A percentile compares a stretch with the other conserved stretches of the same genome.
phyloP scores from a whole-genome alignment of 148 eudicot genomes.

The Pharnaceum exiguum region DNA sequence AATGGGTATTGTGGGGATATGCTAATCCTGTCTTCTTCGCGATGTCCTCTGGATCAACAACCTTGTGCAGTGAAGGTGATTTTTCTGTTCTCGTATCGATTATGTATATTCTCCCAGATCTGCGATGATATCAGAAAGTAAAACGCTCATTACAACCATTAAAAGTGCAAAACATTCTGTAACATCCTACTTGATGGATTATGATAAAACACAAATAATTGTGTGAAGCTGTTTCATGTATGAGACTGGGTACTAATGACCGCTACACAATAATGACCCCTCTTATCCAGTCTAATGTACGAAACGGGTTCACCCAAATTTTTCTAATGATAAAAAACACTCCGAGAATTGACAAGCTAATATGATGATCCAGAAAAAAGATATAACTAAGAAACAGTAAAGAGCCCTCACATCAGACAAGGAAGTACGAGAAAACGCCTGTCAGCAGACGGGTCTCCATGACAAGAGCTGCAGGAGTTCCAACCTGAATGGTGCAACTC shows the following conservation, averaged over 20 bases:
- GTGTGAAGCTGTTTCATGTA: too few species aligned
- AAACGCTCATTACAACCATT: background rate
- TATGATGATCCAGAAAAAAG: background rate
- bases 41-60: constrained; percentile 79
- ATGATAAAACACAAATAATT: too few species aligned
- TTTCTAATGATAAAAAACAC: too few species aligned
- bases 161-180: too few species aligned
- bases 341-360: too few species aligned
- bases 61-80: constrained; percentile 79
- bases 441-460: constrained; percentile 71
- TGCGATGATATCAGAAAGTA: constrained; percentile 20
- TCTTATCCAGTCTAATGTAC: too few species aligned
- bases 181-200: too few species aligned
- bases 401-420: constrained; percentile 54
- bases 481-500: constrained; percentile 97
- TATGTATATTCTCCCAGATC: constrained; percentile 89
- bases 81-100: constrained; percentile 65
- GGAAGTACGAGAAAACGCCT: constrained; percentile 89
- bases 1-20: constrained; percentile 95
- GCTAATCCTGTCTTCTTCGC: constrained; percentile 81
- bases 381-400: background rate
- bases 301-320: too few species aligned
- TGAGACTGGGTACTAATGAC: too few species aligned
- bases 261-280: too few species aligned
- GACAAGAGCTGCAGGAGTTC: constrained; percentile 99